A percentile compares a stretch with the other conserved stretches of the same genome.
These are phyloP conservation scores for Orbilia blumenaviensis DNA, from an alignment of 2,329 filamentous ascomycete species.

Conservation along the genomic window DNA sequence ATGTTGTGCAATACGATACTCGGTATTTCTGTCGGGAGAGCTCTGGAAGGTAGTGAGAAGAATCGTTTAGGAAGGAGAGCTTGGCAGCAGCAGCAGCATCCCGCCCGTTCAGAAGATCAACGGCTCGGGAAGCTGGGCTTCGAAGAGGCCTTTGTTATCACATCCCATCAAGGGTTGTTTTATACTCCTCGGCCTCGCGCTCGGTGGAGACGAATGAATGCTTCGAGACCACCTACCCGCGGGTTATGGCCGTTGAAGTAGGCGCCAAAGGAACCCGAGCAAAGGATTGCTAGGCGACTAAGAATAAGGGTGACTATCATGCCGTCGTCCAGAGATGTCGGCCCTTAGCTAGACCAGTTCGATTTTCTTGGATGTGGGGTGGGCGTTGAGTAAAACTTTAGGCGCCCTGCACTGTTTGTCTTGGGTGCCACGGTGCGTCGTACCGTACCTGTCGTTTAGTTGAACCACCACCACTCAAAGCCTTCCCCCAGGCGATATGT, in stretches of 20 bases:
- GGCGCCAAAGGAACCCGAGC: conserved; percentile 21
- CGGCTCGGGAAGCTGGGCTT: not conserved
- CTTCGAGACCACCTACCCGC: conserved; percentile 4
- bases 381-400: conserved; percentile 44
- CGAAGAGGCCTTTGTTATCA: not conserved
- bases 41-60: conserved; percentile 25
- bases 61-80: conserved; percentile 41
- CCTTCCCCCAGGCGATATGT: conserved; percentile 1
- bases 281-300: conserved; percentile 23
- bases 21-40: conserved; percentile 17
- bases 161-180: no score
- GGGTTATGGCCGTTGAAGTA: not conserved
- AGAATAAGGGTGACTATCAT: not conserved
- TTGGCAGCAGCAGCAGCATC: conserved; percentile 24
- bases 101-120: conserved; percentile 14
- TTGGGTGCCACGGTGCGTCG: not conserved
- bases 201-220: not conserved
- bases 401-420: conserved; percentile 20
- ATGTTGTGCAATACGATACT: conserved; percentile 14
- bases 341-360: conserved; percentile 1
- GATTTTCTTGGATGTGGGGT: not conserved
- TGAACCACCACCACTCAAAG: not conserved
- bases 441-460: conserved; percentile 5
- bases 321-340: not conserved
- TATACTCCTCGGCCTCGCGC: no score